These are phyloP conservation scores for Camelina neglecta DNA, from an alignment of 345 rosid genomes.

Conservation along the genomic window DNA sequence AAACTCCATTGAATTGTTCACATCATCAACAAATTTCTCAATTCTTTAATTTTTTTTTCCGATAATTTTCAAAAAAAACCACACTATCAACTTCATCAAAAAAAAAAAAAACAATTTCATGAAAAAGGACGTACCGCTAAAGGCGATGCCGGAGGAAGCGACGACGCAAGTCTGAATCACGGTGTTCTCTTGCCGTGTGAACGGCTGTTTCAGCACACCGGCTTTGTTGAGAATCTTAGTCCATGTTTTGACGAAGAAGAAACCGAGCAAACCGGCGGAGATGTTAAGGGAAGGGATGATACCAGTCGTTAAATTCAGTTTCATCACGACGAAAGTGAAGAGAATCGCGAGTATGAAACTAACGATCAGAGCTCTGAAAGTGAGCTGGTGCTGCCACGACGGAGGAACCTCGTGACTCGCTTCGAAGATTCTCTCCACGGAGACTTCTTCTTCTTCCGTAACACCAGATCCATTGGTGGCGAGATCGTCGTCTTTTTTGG, in stretches of 20 bases:
- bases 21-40: not conserved
- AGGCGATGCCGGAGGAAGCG: slow-evolving; percentile 84
- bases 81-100: not conserved
- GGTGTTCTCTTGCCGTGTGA: slow-evolving; percentile 82
- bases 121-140: slow-evolving; percentile 56
- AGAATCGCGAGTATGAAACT: slow-evolving; percentile 61
- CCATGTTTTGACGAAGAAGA: slow-evolving; percentile 78
- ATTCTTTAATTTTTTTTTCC: not conserved
- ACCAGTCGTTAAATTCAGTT: slow-evolving; percentile 74
- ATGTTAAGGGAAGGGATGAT: slow-evolving; percentile 83
- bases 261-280: slow-evolving; percentile 76
- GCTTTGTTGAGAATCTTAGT: slow-evolving; percentile 53
- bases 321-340: slow-evolving; percentile 78
- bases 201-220: slow-evolving; percentile 57
- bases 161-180: slow-evolving; percentile 90
- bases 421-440: slow-evolving; percentile 62
- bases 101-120: not conserved
- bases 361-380: slow-evolving; percentile 62
- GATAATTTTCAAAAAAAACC: not conserved
- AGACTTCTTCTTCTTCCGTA: slow-evolving; percentile 13
- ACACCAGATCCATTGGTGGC: slow-evolving; percentile 6
- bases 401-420: slow-evolving; percentile 54
- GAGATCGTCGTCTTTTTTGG: slow-evolving; percentile 39
- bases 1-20: too few species aligned
- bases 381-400: slow-evolving; percentile 68